phyloP scores from a whole-genome alignment of 495 filamentous ascomycete genomes.

The Pyronema domesticum region DNA sequence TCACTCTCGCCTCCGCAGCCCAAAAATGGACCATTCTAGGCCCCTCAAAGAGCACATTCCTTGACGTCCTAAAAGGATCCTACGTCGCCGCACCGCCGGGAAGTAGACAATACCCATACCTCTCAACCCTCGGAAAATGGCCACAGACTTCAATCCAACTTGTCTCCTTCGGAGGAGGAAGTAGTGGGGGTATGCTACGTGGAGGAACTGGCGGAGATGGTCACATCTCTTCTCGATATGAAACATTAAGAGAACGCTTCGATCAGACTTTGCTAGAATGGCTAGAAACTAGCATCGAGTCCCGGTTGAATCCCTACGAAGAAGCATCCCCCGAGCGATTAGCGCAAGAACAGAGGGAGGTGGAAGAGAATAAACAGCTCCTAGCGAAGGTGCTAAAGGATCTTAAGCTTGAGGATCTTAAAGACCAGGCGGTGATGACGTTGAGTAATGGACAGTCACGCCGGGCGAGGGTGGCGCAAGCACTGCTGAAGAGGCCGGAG shows the following conservation, averaged over 20 bases:
- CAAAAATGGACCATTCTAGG: slow-evolving; percentile 50
- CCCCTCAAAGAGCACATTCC: slow-evolving; percentile 40
- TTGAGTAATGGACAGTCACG: slow-evolving; percentile 86
- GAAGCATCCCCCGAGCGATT: slow-evolving; percentile 59
- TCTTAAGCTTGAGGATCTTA: slow-evolving; percentile 43
- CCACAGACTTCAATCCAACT: slow-evolving; percentile 16
- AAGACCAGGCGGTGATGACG: slow-evolving; percentile 66
- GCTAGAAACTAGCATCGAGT: slow-evolving; percentile 35
- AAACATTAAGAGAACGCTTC: slow-evolving; percentile 65
- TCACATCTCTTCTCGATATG: slow-evolving; percentile 84
- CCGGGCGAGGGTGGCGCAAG: slow-evolving; percentile 71
- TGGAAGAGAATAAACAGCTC: slow-evolving; percentile 28
- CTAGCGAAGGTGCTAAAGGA: slow-evolving; percentile 46
- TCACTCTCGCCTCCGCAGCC: slow-evolving; percentile 27
- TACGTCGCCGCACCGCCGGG: slow-evolving; percentile 42
- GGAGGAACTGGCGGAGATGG: slow-evolving; percentile 46
- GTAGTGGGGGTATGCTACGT: slow-evolving; percentile 21
- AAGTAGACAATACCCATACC: slow-evolving; percentile 45
- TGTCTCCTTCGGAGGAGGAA: slow-evolving; percentile 22
- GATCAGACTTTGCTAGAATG: slow-evolving; percentile 73
- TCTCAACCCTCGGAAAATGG: slow-evolving; percentile 25
- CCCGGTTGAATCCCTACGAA: slow-evolving; percentile 15
- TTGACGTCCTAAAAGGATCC: slow-evolving; percentile 46
- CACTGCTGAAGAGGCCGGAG: slow-evolving; percentile 59
- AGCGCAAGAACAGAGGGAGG: slow-evolving; percentile 31